These are phyloP conservation scores for Cucurbita argyrosperma DNA, from an alignment of 306 rosid species.

Conservation along the genomic window DNA sequence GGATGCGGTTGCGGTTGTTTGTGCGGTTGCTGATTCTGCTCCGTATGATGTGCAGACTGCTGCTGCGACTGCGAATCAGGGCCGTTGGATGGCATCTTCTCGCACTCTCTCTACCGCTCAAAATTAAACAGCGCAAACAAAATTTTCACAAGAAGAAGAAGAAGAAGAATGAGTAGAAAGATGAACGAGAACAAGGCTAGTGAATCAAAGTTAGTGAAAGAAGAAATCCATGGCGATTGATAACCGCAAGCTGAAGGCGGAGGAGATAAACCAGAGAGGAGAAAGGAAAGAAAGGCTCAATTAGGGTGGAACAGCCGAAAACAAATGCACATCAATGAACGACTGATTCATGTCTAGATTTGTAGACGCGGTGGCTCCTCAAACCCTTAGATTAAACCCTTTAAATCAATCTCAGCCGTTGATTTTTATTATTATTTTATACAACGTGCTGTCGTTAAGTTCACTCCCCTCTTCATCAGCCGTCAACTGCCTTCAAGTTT, in stretches of 20 bases:
- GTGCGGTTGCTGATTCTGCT: neutral
- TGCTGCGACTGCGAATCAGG: neutral
- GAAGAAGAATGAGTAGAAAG: neutral
- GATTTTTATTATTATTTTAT: neutral
- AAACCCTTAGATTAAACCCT: neutral
- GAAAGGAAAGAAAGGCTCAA: neutral
- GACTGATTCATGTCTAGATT: neutral
- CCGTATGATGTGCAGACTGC: neutral
- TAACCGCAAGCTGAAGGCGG: neutral
- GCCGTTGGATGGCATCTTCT: constrained; percentile 4
- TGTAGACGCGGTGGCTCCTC: neutral
- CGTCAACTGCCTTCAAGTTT: constrained; percentile 1
- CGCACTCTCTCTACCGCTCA: neutral
- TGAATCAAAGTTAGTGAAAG: neutral
- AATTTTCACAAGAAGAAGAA: neutral
- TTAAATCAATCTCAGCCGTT: neutral
- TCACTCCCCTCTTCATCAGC: neutral
- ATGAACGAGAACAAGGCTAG: neutral
- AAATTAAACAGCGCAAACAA: neutral
- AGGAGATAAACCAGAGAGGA: constrained; percentile 2
- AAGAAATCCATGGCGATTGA: neutral
- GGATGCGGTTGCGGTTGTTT: neutral
- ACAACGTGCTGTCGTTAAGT: neutral
- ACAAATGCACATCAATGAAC: neutral
- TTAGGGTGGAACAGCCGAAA: constrained; percentile 7